A percentile compares a stretch with the other conserved stretches of the same genome.
These are phyloP conservation scores for Petrea volubilis DNA, from an alignment of 257 asterid species.

Conservation along the genomic window DNA sequence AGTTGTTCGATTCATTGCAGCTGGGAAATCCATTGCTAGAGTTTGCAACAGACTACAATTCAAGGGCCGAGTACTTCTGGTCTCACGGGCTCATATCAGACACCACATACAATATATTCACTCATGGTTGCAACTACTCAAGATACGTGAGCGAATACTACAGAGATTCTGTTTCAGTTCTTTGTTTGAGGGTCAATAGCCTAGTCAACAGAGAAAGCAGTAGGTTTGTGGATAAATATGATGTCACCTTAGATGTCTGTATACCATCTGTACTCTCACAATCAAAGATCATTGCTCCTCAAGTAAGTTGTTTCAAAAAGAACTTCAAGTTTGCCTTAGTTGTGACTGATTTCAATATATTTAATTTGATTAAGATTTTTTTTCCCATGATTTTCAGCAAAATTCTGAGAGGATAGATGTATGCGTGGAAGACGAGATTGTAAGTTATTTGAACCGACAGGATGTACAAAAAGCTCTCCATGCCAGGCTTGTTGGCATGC, in stretches of 20 bases:
- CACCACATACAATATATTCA: conserved; percentile 53
- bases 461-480: conserved; percentile 72
- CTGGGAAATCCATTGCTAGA: conserved; percentile 80
- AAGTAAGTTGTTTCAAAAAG: too few species aligned
- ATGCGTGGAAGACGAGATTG: conserved; percentile 74
- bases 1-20: too few species aligned
- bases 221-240: conserved; percentile 73
- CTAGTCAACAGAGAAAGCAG: conserved; percentile 66
- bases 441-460: conserved; percentile 65
- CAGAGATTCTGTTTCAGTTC: conserved; percentile 62
- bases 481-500: conserved; percentile 69
- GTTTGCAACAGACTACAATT: conserved; percentile 68
- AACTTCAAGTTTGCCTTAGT: too few species aligned
- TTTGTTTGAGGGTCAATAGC: conserved; percentile 65
- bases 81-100: conserved; percentile 85
- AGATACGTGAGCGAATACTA: conserved; percentile 76
- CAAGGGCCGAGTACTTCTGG: conserved; percentile 83
- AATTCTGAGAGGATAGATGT: conserved; percentile 60
- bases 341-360: too few species aligned
- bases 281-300: conserved; percentile 51
- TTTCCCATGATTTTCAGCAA: conserved; percentile 56
- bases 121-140: conserved; percentile 70
- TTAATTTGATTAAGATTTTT: too few species aligned
- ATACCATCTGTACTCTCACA: conserved; percentile 72
- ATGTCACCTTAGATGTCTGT: conserved; percentile 80